These are phyloP conservation scores for Syzygium grande DNA, from an alignment of 345 rosid species.

Conservation along the genomic window DNA sequence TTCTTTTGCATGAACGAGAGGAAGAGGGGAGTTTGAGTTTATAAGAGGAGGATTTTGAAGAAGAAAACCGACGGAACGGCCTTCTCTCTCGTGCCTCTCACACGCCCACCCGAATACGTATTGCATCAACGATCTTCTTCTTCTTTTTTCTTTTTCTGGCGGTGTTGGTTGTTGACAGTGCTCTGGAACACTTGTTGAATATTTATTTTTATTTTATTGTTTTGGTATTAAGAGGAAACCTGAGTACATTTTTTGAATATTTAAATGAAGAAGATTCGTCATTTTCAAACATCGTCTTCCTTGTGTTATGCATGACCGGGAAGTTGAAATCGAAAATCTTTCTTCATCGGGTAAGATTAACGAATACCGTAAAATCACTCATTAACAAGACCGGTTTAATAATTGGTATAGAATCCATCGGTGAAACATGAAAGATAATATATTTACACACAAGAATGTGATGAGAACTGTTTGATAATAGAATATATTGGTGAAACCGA, in stretches of 20 bases:
- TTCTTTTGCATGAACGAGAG: neutral
- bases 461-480: neutral
- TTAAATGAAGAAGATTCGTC: neutral
- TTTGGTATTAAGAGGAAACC: neutral
- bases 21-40: neutral
- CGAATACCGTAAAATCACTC: neutral
- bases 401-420: neutral
- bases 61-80: neutral
- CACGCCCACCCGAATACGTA: neutral
- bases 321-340: neutral
- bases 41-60: neutral
- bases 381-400: neutral
- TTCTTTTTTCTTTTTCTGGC: rapidly evolving
- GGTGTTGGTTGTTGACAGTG: rapidly evolving
- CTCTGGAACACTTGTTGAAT: neutral
- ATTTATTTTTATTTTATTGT: neutral
- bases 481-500: neutral
- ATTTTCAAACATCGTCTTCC: neutral
- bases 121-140: neutral
- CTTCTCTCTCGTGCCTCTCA: neutral
- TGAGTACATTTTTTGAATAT: neutral
- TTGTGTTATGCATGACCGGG: neutral
- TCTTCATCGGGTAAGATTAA: neutral
- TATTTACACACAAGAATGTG: neutral
- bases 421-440: neutral